Conservation (phyloP, 495 filamentous ascomycete genomes). For the Neurospora sp. region DNA sequence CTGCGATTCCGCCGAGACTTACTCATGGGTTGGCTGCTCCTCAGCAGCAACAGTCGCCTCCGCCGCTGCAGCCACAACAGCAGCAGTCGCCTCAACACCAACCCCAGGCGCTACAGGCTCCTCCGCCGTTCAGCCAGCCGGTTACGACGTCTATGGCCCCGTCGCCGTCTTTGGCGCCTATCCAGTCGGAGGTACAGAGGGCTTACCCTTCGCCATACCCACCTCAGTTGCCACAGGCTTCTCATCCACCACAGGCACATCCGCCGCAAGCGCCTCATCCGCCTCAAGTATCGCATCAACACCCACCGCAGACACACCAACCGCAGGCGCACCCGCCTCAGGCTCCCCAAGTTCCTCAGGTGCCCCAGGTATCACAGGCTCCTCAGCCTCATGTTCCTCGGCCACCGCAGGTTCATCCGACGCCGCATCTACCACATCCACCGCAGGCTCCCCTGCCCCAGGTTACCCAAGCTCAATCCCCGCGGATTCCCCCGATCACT, state of each 20-base stretch:
- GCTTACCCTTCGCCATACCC: constrained; percentile 30
- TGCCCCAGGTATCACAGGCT: constrained; percentile 7
- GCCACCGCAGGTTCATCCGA: not conserved
- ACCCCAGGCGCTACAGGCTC: constrained; percentile 11
- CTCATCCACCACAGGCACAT: constrained; percentile 21
- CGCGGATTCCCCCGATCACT: not conserved
- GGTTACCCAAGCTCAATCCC: not conserved
- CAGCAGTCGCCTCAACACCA: constrained; percentile 8
- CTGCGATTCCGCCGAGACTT: constrained; percentile 7
- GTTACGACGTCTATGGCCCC: not conserved
- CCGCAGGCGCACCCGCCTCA: constrained; percentile 25
- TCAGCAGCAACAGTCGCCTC: constrained; percentile 15
- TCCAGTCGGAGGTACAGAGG: constrained; percentile 16
- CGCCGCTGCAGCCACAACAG: constrained; percentile 1
- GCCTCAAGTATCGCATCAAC: constrained; percentile 5
- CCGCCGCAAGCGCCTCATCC: constrained; percentile 13
- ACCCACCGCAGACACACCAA: not conserved
- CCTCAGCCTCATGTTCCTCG: not conserved
- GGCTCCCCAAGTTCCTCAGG: constrained; percentile 11
- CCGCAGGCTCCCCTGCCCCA: constrained; percentile 9
- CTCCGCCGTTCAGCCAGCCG: constrained; percentile 19
- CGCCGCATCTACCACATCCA: not conserved
- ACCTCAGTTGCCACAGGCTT: not conserved
- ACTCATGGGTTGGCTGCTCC: constrained; percentile 11
- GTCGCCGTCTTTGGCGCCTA: constrained; percentile 1